Conservation (phyloP, 805 yeast genomes). For the Blastobotrys americana region DNA sequence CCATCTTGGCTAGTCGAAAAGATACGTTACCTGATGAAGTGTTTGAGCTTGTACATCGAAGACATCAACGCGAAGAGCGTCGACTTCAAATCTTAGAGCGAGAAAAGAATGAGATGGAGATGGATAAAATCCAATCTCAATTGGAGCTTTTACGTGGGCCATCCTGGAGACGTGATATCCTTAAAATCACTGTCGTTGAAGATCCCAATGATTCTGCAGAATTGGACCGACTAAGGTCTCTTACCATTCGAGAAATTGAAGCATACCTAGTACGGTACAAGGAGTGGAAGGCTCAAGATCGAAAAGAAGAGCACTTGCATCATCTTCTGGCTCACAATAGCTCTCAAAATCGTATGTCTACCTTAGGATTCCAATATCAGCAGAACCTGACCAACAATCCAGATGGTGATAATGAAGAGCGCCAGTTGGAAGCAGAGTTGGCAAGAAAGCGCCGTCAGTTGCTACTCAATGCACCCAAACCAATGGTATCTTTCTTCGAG, state of each 20-base stretch:
- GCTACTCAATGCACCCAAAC: neutral
- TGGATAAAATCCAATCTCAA: slow-evolving; percentile 41
- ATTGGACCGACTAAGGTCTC: slow-evolving; percentile 41
- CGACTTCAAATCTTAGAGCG: slow-evolving; percentile 51
- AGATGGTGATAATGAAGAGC: slow-evolving; percentile 13
- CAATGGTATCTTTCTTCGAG: slow-evolving; percentile 5
- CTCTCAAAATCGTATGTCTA: too few species aligned
- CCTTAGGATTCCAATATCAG: too few species aligned
- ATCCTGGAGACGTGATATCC: slow-evolving; percentile 43
- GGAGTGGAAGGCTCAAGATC: slow-evolving; percentile 15
- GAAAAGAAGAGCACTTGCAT: slow-evolving; percentile 4
- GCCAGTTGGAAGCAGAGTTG: neutral
- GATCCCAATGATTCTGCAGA: slow-evolving; percentile 45
- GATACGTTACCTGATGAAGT: slow-evolving; percentile 44
- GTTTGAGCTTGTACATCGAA: slow-evolving; percentile 46
- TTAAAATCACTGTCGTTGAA: slow-evolving; percentile 43
- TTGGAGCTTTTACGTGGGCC: slow-evolving; percentile 39
- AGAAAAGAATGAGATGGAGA: slow-evolving; percentile 46
- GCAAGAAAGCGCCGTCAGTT: neutral
- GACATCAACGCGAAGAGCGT: slow-evolving; percentile 59
- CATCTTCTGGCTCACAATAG: slow-evolving; percentile 5
- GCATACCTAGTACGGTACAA: slow-evolving; percentile 26
- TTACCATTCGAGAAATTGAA: slow-evolving; percentile 45
- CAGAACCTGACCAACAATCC: too few species aligned
- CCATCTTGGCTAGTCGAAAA: neutral